phyloP scores from a whole-genome alignment of 225 moss, liverwort and hornwort species.

The Sphagnum contortum region DNA sequence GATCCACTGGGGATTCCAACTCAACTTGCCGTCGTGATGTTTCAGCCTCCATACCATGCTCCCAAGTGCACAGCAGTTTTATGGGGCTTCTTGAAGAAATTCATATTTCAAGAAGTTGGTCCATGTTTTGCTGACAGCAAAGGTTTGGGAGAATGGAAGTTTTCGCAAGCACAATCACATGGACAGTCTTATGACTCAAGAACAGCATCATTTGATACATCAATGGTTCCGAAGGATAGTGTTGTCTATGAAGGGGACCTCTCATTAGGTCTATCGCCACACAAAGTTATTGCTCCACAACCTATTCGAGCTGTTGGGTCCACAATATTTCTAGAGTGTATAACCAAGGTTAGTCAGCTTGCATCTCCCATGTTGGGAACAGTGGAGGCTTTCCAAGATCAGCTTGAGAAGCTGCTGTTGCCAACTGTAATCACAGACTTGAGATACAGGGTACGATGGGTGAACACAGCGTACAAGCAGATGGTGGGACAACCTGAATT shows the following conservation, averaged over 20 bases:
- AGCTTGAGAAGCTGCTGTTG: conserved; percentile 20
- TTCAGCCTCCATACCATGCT: conserved; percentile 37
- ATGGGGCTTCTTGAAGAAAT: conserved; percentile 70
- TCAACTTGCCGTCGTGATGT: conserved; percentile 25
- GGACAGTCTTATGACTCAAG: neutral
- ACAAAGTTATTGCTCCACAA: conserved; percentile 46
- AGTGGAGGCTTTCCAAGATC: conserved; percentile 34
- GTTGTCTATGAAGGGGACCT: conserved; percentile 1
- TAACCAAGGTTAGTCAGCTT: conserved; percentile 12
- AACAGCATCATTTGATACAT: neutral
- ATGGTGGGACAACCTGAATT: conserved; percentile 63
- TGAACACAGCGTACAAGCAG: conserved; percentile 49
- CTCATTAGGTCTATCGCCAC: conserved; percentile 3
- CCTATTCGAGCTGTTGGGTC: conserved; percentile 49
- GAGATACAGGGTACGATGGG: conserved; percentile 44
- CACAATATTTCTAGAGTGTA: conserved; percentile 30
- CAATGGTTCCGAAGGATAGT: neutral
- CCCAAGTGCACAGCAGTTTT: conserved; percentile 30
- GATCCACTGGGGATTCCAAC: conserved; percentile 71
- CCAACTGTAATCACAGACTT: conserved; percentile 51
- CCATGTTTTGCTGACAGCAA: conserved; percentile 8
- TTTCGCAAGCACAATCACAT: conserved; percentile 4
- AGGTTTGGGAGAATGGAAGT: neutral
- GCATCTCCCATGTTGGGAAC: conserved; percentile 16
- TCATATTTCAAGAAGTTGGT: conserved; percentile 35